Evolutionary conservation across 2,329 filamentous ascomycete species (phyloP).

Genomic region (Cryphonectria japonica): DNA sequence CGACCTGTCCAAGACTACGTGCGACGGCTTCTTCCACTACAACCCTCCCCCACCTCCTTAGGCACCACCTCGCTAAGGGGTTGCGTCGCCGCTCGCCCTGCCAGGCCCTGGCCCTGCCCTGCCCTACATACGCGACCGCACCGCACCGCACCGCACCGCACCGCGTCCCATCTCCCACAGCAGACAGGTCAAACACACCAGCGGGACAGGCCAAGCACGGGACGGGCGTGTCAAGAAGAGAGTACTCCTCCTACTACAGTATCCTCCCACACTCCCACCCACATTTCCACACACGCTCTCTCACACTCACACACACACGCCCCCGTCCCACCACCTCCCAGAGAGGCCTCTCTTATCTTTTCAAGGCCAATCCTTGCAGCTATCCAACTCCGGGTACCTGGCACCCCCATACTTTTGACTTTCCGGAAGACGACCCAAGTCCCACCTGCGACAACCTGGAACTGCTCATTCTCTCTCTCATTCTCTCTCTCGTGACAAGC

Average conservation of each 20-base stretch:
- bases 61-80: background rate
- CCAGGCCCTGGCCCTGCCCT: background rate
- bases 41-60: background rate
- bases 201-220: background rate
- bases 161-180: background rate
- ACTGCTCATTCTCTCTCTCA: background rate
- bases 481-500: background rate
- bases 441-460: slow-evolving; percentile 6
- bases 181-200: background rate
- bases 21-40: background rate
- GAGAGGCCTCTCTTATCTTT: background rate
- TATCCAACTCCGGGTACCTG: background rate
- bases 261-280: background rate
- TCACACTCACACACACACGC: background rate
- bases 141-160: background rate
- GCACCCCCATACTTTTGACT: slow-evolving; percentile 13
- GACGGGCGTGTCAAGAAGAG: background rate
- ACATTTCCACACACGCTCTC: too few relatives aligned
- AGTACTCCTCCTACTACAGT: too few relatives aligned
- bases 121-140: background rate
- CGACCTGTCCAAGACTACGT: background rate
- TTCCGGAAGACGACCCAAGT: slow-evolving; percentile 5
- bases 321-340: background rate
- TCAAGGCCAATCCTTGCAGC: slow-evolving; percentile 1
- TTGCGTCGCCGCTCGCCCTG: background rate